Evolutionary conservation across 441 rosid species (phyloP).

Genomic region (Erysimum pusillum): DNA sequence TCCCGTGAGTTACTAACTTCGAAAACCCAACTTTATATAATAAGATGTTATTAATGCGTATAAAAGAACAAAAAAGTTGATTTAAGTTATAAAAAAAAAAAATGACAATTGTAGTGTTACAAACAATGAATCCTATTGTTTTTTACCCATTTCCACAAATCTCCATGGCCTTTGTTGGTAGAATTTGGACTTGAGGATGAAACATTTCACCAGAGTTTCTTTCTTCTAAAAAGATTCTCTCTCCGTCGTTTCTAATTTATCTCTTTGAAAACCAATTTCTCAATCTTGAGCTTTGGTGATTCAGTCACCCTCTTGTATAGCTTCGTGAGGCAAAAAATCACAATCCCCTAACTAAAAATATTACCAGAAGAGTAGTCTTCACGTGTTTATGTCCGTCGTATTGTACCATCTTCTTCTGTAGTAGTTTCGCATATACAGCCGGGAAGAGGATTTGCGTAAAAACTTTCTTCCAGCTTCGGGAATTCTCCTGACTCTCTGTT

Average conservation of each 20-base stretch:
- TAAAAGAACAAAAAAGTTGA: constrained; percentile 28
- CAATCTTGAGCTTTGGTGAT: constrained; percentile 33
- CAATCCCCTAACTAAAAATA: constrained; percentile 37
- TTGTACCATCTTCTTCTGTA: constrained; percentile 46
- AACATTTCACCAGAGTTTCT: constrained; percentile 7
- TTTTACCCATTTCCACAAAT: constrained; percentile 40
- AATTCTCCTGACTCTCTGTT: constrained; percentile 69
- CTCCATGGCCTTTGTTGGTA: constrained; percentile 30
- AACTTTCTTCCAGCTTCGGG: constrained; percentile 87
- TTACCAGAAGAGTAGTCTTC: constrained; percentile 28
- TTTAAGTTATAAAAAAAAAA: not conserved
- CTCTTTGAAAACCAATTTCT: constrained; percentile 33
- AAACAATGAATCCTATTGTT: constrained; percentile 43
- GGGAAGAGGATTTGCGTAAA: constrained; percentile 87
- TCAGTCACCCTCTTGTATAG: constrained; percentile 27
- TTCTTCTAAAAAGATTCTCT: constrained; percentile 1
- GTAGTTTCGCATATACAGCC: constrained; percentile 80
- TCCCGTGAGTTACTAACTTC: no score
- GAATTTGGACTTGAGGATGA: constrained; percentile 18
- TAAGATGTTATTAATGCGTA: constrained; percentile 41
- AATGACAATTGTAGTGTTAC: constrained; percentile 36
- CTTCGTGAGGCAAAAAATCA: constrained; percentile 33
- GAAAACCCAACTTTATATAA: no score
- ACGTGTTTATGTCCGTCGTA: constrained; percentile 25
- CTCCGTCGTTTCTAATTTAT: constrained; percentile 22